Evolutionary conservation across 2,329 filamentous ascomycete species (phyloP).

Genomic region (Hypocreales sp.): DNA sequence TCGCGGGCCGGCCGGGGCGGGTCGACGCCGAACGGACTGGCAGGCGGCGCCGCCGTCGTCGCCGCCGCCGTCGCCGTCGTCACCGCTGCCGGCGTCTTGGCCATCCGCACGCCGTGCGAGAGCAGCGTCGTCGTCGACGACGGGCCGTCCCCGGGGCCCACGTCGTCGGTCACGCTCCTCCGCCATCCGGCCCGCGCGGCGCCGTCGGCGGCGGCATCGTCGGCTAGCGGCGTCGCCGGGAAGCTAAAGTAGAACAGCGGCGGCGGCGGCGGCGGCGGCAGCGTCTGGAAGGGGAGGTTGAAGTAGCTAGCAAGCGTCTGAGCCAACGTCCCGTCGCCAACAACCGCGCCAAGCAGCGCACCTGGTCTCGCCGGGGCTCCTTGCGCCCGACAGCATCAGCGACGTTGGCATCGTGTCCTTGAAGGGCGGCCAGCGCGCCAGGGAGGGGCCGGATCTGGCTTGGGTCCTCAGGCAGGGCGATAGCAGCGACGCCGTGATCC

Average conservation of each 20-base stretch:
- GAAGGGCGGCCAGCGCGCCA: constrained; percentile 1
- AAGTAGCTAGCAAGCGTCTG: too few relatives aligned
- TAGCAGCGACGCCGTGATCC: too few relatives aligned
- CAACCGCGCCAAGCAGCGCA: constrained; percentile 5
- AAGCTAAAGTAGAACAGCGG: constrained; percentile 7
- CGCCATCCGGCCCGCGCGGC: constrained; percentile 1
- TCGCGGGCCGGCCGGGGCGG: constrained; percentile 38
- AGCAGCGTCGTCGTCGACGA: constrained; percentile 3
- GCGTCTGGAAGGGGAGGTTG: constrained; percentile 10
- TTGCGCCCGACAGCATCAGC: constrained; percentile 1
- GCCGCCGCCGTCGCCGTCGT: neutral
- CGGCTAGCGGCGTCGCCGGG: constrained; percentile 3
- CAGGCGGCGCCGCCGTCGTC: neutral
- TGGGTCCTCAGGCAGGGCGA: too few relatives aligned
- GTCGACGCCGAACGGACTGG: constrained; percentile 20
- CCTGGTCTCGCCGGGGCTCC: constrained; percentile 8
- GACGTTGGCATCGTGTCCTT: constrained; percentile 7
- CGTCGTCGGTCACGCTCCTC: constrained; percentile 3
- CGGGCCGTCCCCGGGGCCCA: neutral
- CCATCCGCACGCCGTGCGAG: too few relatives aligned
- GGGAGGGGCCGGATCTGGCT: neutral
- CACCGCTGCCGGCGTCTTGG: neutral
- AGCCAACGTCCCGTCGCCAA: too few relatives aligned
- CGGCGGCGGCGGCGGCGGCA: constrained; percentile 4
- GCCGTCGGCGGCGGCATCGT: constrained; percentile 1